A percentile compares a stretch with the other conserved stretches of the same genome.
Evolutionary conservation across 2,329 filamentous ascomycete genomes (phyloP).

Genomic region (Teratosphaeria gauchensis): DNA sequence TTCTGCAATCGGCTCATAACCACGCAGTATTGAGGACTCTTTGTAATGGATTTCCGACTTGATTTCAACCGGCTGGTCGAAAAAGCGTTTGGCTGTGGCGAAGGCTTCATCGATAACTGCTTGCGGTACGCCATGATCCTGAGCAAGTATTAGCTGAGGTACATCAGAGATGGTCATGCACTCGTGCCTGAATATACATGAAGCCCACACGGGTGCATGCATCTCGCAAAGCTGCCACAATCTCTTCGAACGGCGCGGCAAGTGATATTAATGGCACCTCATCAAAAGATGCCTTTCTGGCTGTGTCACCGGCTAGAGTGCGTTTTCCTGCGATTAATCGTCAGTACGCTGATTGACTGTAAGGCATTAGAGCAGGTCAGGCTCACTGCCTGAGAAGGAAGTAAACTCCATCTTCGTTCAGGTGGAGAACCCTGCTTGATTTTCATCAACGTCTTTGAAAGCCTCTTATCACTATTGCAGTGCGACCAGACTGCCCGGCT

Average conservation of each 20-base stretch:
- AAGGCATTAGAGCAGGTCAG: neutral
- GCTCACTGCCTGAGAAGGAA: neutral
- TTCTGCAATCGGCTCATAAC: slow-evolving; percentile 59
- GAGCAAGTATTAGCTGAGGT: neutral
- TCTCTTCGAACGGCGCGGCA: slow-evolving; percentile 6
- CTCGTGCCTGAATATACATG: slow-evolving; percentile 14
- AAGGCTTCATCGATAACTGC: slow-evolving; percentile 10
- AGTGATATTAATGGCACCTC: slow-evolving; percentile 16
- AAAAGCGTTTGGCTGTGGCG: slow-evolving; percentile 21
- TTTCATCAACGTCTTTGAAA: neutral
- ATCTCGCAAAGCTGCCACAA: slow-evolving; percentile 12
- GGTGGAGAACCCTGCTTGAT: neutral
- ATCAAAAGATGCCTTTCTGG: slow-evolving; percentile 13
- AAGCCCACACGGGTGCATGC: slow-evolving; percentile 15
- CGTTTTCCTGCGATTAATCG: slow-evolving; percentile 4
- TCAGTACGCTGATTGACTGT: neutral
- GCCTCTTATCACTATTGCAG: neutral
- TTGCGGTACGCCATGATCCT: slow-evolving; percentile 61
- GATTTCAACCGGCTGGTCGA: slow-evolving; percentile 15
- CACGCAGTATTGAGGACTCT: slow-evolving; percentile 53
- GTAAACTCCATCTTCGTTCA: neutral
- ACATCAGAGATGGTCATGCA: neutral
- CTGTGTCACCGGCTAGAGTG: slow-evolving; percentile 10
- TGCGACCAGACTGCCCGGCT: neutral
- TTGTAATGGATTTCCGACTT: slow-evolving; percentile 58